Percentiles rank a stretch among this genome's conserved stretches.
These are phyloP conservation scores for Gastrodia elata DNA, from an alignment of 106 monocot genomes.

Conservation along the genomic window DNA sequence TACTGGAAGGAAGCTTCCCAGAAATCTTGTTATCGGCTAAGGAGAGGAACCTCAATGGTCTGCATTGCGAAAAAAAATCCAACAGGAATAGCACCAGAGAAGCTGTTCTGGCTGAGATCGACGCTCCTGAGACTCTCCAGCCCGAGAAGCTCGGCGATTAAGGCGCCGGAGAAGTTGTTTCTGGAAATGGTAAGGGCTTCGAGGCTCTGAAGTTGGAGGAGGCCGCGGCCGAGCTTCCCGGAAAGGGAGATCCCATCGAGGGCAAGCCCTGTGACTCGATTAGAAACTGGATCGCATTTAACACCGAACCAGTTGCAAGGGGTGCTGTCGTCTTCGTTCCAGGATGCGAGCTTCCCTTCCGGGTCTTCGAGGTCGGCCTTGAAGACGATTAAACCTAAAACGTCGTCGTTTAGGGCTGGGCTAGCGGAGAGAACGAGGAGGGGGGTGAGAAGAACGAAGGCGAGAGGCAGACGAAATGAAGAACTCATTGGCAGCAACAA, in stretches of 20 bases:
- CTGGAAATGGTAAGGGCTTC: slow-evolving; percentile 36
- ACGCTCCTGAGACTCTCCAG: slow-evolving; percentile 34
- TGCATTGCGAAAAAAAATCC: slow-evolving; percentile 59
- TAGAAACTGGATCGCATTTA: slow-evolving; percentile 37
- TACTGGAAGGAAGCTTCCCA: slow-evolving; percentile 42
- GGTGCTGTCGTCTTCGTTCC: slow-evolving; percentile 75
- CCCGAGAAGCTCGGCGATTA: slow-evolving; percentile 33
- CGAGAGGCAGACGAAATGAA: background rate
- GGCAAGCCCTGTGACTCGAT: slow-evolving; percentile 42
- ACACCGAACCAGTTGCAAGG: slow-evolving; percentile 72
- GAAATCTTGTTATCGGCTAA: slow-evolving; percentile 44
- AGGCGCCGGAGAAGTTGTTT: slow-evolving; percentile 67
- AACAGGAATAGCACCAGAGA: slow-evolving; percentile 49
- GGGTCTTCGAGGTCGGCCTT: slow-evolving; percentile 74
- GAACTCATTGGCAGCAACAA: background rate
- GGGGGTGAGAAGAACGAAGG: slow-evolving; percentile 19
- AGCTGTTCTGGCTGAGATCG: slow-evolving; percentile 52
- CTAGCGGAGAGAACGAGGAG: slow-evolving; percentile 6
- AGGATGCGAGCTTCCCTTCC: slow-evolving; percentile 36
- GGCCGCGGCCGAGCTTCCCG: slow-evolving; percentile 55
- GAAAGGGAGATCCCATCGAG: slow-evolving; percentile 51
- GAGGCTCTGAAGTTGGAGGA: slow-evolving; percentile 60
- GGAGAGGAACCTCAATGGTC: slow-evolving; percentile 37
- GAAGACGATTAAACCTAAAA: slow-evolving; percentile 85
- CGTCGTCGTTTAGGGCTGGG: slow-evolving; percentile 64